A percentile compares a stretch with the other conserved stretches of the same genome.
Conservation (phyloP, 108 stramenopile species). For the Nitzschia sp. region DNA sequence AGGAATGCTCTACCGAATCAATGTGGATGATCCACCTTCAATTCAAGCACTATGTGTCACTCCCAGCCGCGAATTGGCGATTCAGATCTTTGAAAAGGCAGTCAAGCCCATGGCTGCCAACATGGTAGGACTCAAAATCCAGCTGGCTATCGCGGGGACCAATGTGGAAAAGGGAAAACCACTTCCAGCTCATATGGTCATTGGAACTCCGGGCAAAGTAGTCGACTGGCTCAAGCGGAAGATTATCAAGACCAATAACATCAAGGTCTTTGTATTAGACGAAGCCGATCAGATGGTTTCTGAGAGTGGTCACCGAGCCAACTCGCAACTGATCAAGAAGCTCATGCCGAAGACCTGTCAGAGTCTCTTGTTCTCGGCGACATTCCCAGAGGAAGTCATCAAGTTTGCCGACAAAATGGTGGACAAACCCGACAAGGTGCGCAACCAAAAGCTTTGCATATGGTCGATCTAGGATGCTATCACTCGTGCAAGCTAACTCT, state of each 20-base stretch:
- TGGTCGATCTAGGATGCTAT: background rate
- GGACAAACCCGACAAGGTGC: conserved; percentile 74
- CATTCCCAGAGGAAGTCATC: conserved; percentile 89
- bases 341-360: conserved; percentile 81
- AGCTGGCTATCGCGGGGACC: conserved; percentile 84
- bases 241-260: conserved; percentile 57
- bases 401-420: conserved; percentile 88
- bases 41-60: conserved; percentile 90
- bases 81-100: conserved; percentile 90
- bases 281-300: conserved; percentile 96
- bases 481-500: background rate
- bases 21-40: conserved; percentile 64
- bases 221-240: conserved; percentile 86
- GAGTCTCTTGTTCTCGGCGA: conserved; percentile 93
- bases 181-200: conserved; percentile 87
- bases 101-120: conserved; percentile 90
- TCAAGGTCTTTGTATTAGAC: conserved; percentile 94
- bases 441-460: background rate
- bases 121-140: conserved; percentile 83
- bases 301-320: conserved; percentile 83
- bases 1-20: conserved; percentile 87
- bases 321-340: conserved; percentile 87
- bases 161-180: conserved; percentile 66
- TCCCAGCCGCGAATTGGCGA: conserved; percentile 92
- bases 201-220: conserved; percentile 95